These are phyloP conservation scores for Scheffersomyces illinoinensis DNA, from an alignment of 1,139 yeast species.

Conservation along the genomic window DNA sequence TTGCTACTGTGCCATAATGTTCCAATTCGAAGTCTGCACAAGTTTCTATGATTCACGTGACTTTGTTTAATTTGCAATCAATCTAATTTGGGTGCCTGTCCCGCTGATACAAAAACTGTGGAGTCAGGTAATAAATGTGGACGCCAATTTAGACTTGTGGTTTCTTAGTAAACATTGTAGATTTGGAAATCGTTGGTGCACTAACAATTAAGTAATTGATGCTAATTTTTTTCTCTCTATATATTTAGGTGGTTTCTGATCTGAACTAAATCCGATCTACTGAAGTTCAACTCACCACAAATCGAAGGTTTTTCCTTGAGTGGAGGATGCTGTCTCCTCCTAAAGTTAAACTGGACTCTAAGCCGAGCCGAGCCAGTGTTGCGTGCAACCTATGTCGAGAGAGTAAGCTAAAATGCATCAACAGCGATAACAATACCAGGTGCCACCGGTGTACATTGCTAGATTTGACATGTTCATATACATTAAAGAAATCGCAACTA, in stretches of 20 bases:
- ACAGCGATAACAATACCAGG: conserved; percentile 9
- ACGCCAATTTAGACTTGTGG: neutral
- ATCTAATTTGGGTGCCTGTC: neutral
- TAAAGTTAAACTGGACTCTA: neutral
- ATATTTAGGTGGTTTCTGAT: neutral
- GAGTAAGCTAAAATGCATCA: conserved; percentile 24
- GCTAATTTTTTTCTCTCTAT: neutral
- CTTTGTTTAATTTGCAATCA: neutral
- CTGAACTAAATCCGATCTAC: neutral
- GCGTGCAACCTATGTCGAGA: conserved; percentile 26
- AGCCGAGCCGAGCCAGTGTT: conserved; percentile 16
- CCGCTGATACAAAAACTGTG: neutral
- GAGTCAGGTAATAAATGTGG: neutral
- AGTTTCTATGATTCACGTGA: neutral
- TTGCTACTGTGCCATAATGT: too few species aligned
- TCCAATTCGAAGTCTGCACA: too few species aligned
- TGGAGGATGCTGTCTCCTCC: neutral
- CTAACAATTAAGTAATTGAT: neutral
- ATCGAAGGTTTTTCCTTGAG: neutral
- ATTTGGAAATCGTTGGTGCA: neutral
- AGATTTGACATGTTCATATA: conserved; percentile 21
- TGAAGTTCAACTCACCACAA: neutral
- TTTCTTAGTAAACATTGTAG: neutral
- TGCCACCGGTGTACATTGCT: conserved; percentile 24
- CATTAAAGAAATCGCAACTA: conserved; percentile 22